phyloP scores from a whole-genome alignment of 1,139 yeast genomes.

The Kluyveromyces sp. region DNA sequence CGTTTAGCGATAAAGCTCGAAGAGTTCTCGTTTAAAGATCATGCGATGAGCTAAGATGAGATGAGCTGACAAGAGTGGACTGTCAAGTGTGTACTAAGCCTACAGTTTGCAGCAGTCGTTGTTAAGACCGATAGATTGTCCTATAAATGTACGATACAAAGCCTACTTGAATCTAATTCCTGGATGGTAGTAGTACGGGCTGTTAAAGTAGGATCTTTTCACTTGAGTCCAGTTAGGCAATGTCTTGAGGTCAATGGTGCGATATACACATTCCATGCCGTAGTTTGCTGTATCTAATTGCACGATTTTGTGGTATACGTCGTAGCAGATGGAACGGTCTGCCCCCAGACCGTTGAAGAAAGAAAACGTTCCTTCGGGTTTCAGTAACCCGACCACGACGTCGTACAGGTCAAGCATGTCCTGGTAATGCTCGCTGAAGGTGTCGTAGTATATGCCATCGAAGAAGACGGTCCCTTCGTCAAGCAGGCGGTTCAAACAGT shows the following conservation, averaged over 20 bases:
- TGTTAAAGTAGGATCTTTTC: conserved; percentile 31
- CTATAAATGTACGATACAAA: no score
- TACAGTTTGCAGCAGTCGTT: no score
- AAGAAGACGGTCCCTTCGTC: conserved; percentile 60
- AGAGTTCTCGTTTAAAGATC: no score
- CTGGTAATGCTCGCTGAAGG: conserved; percentile 78
- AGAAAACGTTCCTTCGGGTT: conserved; percentile 76
- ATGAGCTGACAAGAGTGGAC: no score
- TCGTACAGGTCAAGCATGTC: conserved; percentile 88
- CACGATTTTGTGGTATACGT: conserved; percentile 78
- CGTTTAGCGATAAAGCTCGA: no score
- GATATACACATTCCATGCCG: conserved; percentile 59
- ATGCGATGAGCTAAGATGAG: no score
- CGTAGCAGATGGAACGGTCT: conserved; percentile 80
- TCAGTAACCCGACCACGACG: conserved; percentile 68
- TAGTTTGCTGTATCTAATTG: conserved; percentile 73
- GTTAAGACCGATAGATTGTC: no score
- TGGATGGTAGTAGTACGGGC: conserved; percentile 32
- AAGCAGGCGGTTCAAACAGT: conserved; percentile 57
- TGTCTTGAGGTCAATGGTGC: conserved; percentile 37
- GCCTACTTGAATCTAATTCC: no score
- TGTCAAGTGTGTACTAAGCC: no score
- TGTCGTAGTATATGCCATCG: conserved; percentile 90
- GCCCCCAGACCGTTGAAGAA: conserved; percentile 97
- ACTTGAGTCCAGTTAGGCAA: conserved; percentile 30